Percentiles rank a stretch among this genome's conserved stretches.
Conservation (phyloP, 139 green algal genomes). For the Coccomyxa sp. region DNA sequence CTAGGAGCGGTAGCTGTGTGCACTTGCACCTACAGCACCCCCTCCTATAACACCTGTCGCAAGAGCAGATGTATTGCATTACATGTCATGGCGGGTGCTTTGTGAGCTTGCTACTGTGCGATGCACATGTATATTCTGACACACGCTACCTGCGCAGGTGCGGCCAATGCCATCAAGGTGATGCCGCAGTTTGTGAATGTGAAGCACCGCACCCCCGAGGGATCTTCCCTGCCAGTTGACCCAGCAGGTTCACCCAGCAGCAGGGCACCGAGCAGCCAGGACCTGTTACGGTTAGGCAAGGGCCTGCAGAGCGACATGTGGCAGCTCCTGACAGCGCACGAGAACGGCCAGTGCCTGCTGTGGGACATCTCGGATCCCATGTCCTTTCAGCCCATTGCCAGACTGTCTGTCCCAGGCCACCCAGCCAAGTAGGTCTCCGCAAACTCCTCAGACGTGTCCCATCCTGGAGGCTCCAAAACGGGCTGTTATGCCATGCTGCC, state of each 20-base stretch:
- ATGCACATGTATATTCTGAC: too few species aligned
- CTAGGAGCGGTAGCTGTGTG: too few species aligned
- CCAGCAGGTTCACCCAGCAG: background rate
- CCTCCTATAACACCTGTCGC: too few species aligned
- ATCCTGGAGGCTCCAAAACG: too few species aligned
- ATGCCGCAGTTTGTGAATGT: constrained; percentile 4
- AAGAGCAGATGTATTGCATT: too few species aligned
- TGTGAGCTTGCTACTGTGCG: too few species aligned
- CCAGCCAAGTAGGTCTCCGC: constrained; percentile 25
- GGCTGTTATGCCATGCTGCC: too few species aligned
- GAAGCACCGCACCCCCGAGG: too few species aligned
- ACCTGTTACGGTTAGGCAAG: background rate
- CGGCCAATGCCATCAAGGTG: constrained; percentile 1
- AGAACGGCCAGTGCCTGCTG: constrained; percentile 27
- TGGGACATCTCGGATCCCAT: constrained; percentile 17
- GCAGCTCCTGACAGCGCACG: constrained; percentile 44
- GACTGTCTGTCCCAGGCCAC: constrained; percentile 17
- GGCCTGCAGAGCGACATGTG: background rate
- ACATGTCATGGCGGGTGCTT: too few species aligned
- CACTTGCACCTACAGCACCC: too few species aligned
- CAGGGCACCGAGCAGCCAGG: background rate
- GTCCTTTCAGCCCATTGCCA: constrained; percentile 26
- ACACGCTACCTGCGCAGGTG: background rate
- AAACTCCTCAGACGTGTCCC: too few species aligned
- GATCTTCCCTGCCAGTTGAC: too few species aligned